Percentiles rank a stretch among this genome's conserved stretches.
phyloP scores from a whole-genome alignment of 257 asterid genomes.

The Echium plantagineum region DNA sequence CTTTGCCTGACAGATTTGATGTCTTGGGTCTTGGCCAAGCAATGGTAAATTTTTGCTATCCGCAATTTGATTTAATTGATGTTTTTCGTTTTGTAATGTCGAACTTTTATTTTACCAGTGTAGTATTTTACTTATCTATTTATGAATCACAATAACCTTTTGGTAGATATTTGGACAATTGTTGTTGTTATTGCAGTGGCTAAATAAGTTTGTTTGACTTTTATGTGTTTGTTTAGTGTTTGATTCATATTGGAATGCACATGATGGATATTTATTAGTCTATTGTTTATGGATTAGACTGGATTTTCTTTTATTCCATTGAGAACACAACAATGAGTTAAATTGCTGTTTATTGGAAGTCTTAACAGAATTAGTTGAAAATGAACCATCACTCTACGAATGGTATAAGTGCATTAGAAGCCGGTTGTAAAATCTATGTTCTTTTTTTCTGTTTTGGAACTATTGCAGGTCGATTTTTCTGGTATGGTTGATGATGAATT shows the following conservation, averaged over 20 bases:
- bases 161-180: too few relatives aligned
- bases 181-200: too few relatives aligned
- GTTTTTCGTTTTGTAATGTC: background rate
- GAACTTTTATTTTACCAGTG: background rate
- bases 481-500: conserved; percentile 79
- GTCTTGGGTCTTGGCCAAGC: conserved; percentile 98
- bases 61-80: background rate
- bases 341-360: background rate
- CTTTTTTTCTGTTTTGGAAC: conserved; percentile 2
- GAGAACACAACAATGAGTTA: background rate
- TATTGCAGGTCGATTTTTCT: conserved; percentile 83
- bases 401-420: background rate
- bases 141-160: too few relatives aligned
- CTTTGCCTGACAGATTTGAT: conserved; percentile 65
- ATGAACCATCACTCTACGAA: background rate
- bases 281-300: too few relatives aligned
- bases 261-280: too few relatives aligned
- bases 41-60: conserved; percentile 28
- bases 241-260: too few relatives aligned
- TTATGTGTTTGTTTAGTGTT: too few relatives aligned
- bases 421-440: background rate
- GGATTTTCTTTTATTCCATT: too few relatives aligned
- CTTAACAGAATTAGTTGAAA: background rate
- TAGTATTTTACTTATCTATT: too few relatives aligned
- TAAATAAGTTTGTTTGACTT: too few relatives aligned